phyloP scores from a whole-genome alignment of 2,329 filamentous ascomycete genomes.

The Cladosporium sp. region DNA sequence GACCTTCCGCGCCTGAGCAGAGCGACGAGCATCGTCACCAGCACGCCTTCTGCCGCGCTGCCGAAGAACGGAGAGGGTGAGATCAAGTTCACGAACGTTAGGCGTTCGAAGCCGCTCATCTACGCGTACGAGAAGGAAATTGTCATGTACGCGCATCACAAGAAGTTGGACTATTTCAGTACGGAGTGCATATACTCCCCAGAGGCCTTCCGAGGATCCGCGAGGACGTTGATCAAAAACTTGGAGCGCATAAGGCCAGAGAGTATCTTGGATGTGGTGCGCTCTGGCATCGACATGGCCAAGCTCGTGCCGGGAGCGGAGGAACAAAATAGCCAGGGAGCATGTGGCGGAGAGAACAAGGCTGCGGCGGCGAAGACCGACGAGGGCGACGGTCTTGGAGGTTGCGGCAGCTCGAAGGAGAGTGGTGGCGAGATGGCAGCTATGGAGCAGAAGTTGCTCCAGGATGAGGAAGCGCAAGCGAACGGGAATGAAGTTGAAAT shows the following conservation, averaged over 20 bases:
- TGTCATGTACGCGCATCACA: slow-evolving; percentile 93
- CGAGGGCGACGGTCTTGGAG: slow-evolving; percentile 57
- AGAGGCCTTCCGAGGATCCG: slow-evolving; percentile 90
- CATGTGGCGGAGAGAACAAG: not conserved
- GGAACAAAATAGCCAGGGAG: not conserved
- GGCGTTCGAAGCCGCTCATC: slow-evolving; percentile 92
- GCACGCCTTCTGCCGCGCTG: slow-evolving; percentile 39
- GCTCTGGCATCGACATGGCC: slow-evolving; percentile 94
- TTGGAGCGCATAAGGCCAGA: slow-evolving; percentile 88
- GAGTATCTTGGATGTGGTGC: slow-evolving; percentile 88
- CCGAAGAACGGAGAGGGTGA: slow-evolving; percentile 15
- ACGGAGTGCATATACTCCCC: slow-evolving; percentile 98
- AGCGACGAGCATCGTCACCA: slow-evolving; percentile 81
- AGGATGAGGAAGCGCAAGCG: slow-evolving; percentile 54
- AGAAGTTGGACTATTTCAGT: slow-evolving; percentile 94
- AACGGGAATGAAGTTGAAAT: slow-evolving; percentile 60
- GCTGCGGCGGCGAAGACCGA: slow-evolving; percentile 25
- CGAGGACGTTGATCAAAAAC: slow-evolving; percentile 87
- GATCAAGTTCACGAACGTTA: slow-evolving; percentile 71
- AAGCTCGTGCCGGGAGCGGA: slow-evolving; percentile 60
- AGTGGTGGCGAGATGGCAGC: slow-evolving; percentile 72
- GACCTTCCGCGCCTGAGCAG: slow-evolving; percentile 81
- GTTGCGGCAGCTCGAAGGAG: slow-evolving; percentile 64
- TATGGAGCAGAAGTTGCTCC: slow-evolving; percentile 67
- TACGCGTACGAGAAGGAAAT: slow-evolving; percentile 99